phyloP scores from a whole-genome alignment of 2,329 filamentous ascomycete species.

The Nemania sp. region DNA sequence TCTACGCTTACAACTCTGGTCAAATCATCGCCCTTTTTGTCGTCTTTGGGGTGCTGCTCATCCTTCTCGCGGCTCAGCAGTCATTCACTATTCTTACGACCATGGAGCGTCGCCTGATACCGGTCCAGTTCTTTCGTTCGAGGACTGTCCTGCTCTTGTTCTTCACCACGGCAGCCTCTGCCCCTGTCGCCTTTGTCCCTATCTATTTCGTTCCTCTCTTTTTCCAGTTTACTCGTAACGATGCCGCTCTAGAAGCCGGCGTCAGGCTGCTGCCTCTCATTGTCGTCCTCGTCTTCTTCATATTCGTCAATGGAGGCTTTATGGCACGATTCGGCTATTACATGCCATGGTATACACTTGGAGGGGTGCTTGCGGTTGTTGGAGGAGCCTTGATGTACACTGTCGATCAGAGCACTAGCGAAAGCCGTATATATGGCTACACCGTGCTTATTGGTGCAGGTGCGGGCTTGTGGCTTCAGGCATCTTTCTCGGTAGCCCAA shows the following conservation, averaged over 20 bases:
- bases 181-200: constrained; percentile 54
- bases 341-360: constrained; percentile 13
- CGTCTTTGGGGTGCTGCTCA: constrained; percentile 46
- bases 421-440: constrained; percentile 35
- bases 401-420: constrained; percentile 24
- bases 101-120: constrained; percentile 47
- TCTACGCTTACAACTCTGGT: constrained; percentile 52
- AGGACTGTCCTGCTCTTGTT: constrained; percentile 46
- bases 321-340: constrained; percentile 42
- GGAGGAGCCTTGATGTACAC: constrained; percentile 16
- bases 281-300: constrained; percentile 41
- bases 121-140: constrained; percentile 48
- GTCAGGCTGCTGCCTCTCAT: constrained; percentile 50
- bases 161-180: neutral
- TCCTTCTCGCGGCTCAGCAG: constrained; percentile 54
- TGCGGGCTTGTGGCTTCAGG: constrained; percentile 42
- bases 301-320: constrained; percentile 42
- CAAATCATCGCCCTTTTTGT: constrained; percentile 53
- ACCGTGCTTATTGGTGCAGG: constrained; percentile 47
- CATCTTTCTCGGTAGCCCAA: constrained; percentile 43
- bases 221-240: constrained; percentile 53
- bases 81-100: constrained; percentile 47
- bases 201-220: too few relatives aligned
- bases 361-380: neutral
- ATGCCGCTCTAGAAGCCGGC: constrained; percentile 46